Evolutionary conservation across 1,284 basidiomycete genomes (phyloP), one percentile per base, ranked within the genome.

Genomic region (Leccinum subspadiceum): DNA sequence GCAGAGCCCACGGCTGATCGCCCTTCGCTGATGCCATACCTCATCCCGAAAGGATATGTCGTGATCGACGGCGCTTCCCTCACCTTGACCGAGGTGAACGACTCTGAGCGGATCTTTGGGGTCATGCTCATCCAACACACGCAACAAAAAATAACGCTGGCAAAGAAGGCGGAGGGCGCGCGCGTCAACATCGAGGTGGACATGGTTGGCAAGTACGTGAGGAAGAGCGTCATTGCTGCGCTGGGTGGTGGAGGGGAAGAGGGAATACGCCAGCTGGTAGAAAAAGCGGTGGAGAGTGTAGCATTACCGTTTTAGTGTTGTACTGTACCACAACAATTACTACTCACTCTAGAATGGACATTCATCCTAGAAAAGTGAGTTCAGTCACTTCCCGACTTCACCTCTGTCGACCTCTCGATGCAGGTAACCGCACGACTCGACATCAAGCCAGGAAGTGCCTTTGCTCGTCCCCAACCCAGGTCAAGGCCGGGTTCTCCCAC

Each of bases 81-180:
- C 53, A 99, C 96, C 1, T 71, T 99, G 64, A 98, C 96, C 0
- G 79, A 80, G 39, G 93, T 98, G 26, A 79, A 93, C 69, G 92
- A 95, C 68, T 71, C 74, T 12, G 70, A 79, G 54, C 73, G 84
- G n/a, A 84, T 79, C 54, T 97, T 99, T 73, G 88, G 89, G 39
- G 85, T 99, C 63, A 98, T 98, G 92, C 84, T 99, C 62, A 97
- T 99, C 75, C 87, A 87, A 62, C 96, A 99, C 75, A 97, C 94
- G 33, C 94, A 97, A 71, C 79, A 87, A 67, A 93, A 90, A 76
- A 91, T 98, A 63, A 92, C 94, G 6, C 79, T 99, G 54, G 84
- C 84, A 31, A 80, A 77, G 58, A 98, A 99, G 77, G 71, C 75
- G 9, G 73, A 90, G 0, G 95, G 94, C 0, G 83, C 87, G 46